Evolutionary conservation across 306 rosid genomes (phyloP).

Genomic region (Fragaria nilgerrensis): DNA sequence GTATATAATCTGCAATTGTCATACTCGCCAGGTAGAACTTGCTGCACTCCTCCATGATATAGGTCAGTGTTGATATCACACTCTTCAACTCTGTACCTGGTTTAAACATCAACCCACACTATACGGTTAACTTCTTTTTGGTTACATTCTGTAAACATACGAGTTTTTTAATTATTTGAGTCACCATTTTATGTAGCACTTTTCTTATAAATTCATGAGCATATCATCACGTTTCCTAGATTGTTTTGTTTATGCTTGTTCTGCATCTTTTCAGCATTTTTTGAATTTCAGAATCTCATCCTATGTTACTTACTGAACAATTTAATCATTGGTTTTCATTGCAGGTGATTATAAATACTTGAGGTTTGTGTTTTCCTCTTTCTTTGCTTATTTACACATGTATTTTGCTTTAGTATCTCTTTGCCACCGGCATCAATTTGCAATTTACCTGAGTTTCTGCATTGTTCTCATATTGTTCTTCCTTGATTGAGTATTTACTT

Average conservation of each 20-base stretch:
- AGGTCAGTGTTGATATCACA: constrained; percentile 36
- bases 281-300: neutral
- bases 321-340: constrained; percentile 8
- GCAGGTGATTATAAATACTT: constrained; percentile 84
- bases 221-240: neutral
- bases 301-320: constrained; percentile 15
- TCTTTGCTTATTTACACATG: constrained; percentile 17
- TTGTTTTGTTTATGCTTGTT: neutral
- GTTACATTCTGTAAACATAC: no score
- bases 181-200: neutral
- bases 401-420: neutral
- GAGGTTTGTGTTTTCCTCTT: constrained; percentile 46
- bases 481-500: constrained; percentile 8
- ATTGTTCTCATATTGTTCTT: neutral
- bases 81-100: neutral
- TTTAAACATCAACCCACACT: neutral
- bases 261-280: constrained; percentile 3
- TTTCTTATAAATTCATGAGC: neutral
- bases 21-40: constrained; percentile 65
- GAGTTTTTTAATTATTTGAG: neutral
- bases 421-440: neutral
- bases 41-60: constrained; percentile 91
- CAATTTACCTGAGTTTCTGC: neutral
- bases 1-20: constrained; percentile 6
- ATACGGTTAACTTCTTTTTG: neutral